Conservation (phyloP, 805 yeast species). For the Spathaspora sp. region DNA sequence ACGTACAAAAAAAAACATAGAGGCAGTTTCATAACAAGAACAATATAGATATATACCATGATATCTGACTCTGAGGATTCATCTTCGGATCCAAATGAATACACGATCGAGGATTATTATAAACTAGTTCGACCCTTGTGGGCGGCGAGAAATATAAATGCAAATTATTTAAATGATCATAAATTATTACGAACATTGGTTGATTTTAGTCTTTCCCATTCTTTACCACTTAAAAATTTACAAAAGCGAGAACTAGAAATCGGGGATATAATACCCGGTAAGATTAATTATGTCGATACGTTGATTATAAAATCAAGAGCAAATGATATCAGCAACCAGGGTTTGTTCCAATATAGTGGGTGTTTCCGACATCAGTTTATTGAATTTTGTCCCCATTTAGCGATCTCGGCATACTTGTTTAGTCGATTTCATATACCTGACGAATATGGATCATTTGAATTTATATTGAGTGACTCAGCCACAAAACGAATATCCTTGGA, state of each 20-base stretch:
- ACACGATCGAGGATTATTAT: conserved; percentile 15
- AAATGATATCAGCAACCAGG: conserved; percentile 3
- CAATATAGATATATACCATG: neutral
- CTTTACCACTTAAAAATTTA: conserved; percentile 15
- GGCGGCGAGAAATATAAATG: conserved; percentile 8
- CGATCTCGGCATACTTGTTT: conserved; percentile 25
- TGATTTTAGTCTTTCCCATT: conserved; percentile 22
- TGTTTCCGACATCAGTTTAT: conserved; percentile 20
- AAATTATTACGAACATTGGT: conserved; percentile 19
- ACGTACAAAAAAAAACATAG: neutral
- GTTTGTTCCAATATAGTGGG: conserved; percentile 12
- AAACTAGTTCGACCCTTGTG: conserved; percentile 16
- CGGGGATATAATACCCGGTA: conserved; percentile 12
- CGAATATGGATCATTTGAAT: conserved; percentile 11
- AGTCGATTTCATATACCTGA: conserved; percentile 26
- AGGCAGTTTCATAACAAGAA: neutral
- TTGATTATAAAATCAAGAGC: conserved; percentile 1
- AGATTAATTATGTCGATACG: conserved; percentile 7
- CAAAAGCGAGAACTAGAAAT: conserved; percentile 23
- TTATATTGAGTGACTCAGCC: conserved; percentile 3
- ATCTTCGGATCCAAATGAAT: conserved; percentile 11
- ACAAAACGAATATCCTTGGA: conserved; percentile 8
- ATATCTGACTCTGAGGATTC: conserved; percentile 18
- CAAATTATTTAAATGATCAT: conserved; percentile 16
- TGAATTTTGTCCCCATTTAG: conserved; percentile 25